Conservation (phyloP, 257 asterid genomes). For the Solanum gandarillasii region DNA sequence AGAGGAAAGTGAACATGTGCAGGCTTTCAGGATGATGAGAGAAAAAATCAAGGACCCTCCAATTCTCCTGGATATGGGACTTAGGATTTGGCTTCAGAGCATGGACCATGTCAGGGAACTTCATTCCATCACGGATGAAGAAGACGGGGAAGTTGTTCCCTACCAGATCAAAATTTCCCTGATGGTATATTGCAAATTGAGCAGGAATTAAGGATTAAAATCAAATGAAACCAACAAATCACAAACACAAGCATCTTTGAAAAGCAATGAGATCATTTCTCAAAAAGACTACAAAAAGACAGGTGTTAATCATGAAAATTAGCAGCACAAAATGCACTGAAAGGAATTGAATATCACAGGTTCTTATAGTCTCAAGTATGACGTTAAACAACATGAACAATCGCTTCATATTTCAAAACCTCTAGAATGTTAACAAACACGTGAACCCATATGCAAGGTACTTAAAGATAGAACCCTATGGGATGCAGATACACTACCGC, state of each 20-base stretch:
- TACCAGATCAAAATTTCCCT: constrained; percentile 32
- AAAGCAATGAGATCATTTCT: neutral
- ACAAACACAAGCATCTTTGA: neutral
- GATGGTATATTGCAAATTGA: neutral
- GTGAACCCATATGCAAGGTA: neutral
- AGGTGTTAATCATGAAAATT: neutral
- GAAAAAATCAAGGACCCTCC: constrained; percentile 28
- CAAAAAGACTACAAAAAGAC: neutral
- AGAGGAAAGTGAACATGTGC: constrained; percentile 32
- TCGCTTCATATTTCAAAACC: neutral
- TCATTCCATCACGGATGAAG: constrained; percentile 29
- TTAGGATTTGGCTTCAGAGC: constrained; percentile 30
- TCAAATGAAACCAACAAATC: neutral
- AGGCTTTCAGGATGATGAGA: constrained; percentile 29
- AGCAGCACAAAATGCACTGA: neutral
- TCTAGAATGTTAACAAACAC: neutral
- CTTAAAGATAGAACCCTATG: neutral
- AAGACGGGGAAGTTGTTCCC: constrained; percentile 34
- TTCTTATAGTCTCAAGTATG: neutral
- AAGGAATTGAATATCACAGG: neutral
- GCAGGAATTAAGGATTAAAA: neutral
- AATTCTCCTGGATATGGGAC: constrained; percentile 27
- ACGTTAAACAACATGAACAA: neutral
- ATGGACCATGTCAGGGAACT: constrained; percentile 30
- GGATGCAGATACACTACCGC: neutral